Evolutionary conservation across 2,329 filamentous ascomycete genomes (phyloP), one percentile per base, ranked within the genome.

Genomic region (Xylariaceae sp.): DNA sequence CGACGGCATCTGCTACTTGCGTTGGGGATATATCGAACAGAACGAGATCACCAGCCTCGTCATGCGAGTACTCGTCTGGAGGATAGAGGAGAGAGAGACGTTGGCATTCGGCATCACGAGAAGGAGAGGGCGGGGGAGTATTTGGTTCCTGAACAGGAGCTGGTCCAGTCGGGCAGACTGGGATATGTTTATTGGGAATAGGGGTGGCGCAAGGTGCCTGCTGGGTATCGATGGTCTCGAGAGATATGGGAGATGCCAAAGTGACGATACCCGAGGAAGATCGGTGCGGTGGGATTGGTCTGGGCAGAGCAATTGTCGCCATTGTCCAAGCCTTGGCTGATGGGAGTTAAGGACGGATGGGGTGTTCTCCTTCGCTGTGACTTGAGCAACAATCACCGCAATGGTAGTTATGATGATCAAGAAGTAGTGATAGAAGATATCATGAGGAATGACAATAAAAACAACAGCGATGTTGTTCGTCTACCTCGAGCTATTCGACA

Each of bases 101-200:
- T 18, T 37, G 42, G 34, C 28, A 28, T 29, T 67, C 68, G 34
- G 76, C 61, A 39, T 74, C 68, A 43, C 77, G 72, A 38, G 76
- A 75, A 12, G 81, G 85, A 18, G 87, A 89, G 13, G 79, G 73
- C 7, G 80, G 80, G 37, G 81, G 81, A 24, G 82, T 81, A 54
- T 76, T 74, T 36, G 77, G 73, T 44, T 72, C 74, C 54, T 71
- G 71, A 40, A 64, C 66, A 36, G 62, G 72, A 50, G 69, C 79
- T 48, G 87, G 84, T 2, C 89, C 89, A 1, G 89, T 80, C n/a
- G 89, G 85, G 65, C 89, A 95, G 53, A 84, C 71, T n/a, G 90
- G 89, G 18, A 95, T 73, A 65, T 95, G 89, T 65, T 93, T 95
- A 67, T 95, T 95, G 9, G 89, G 88, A 18, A 93, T 73, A 6